Base-by-base conservation (phyloP, 2,329 filamentous ascomycete species). In the Hypoxylon sp. region DNA sequence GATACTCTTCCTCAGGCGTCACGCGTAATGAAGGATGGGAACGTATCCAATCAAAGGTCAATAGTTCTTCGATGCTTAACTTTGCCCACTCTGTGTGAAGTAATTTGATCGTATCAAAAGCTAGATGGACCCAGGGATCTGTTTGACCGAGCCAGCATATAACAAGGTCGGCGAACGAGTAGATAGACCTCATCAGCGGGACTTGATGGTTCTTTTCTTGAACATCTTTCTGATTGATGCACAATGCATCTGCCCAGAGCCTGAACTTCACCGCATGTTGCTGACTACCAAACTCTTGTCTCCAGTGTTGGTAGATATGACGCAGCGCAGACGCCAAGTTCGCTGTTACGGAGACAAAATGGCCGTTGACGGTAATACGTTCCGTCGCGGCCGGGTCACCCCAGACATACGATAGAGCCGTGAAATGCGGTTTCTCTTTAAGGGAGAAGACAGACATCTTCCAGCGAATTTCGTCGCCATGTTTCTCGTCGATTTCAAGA, bases 241-340 rank as follows among this genome's bases (percentile, higher is more conserved):
- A 60, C 5, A 60, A n/a, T 4, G 57, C 36, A 19, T 60, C 57
- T 32, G 25, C 57, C 57, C 57, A 60, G n/a, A 60, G 46, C 5
- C 48, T n/a, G 13, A 60, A 46, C 14, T 21, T 45, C 4, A 23
- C 34, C 46, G n/a, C 5, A 41, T 32, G 23, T 13, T 5, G 10
- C 14, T 11, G 21, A 5, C 5, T n/a, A n/a, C 48, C 57, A n/a
- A 32, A n/a, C 11, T 52, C 36, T 17, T 28, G 49, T 19, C 21
- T 13, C 58, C 49, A 60, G 19, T 53, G 25, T 14, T 48, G 25
- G 38, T 36, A 14, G 14, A 53, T 28, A 46, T 61, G 17, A 11
- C 30, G 49, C n/a, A 61, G 21, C 23, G 58, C 28, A 7, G 49
- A 53, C 10, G 49, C 49, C 28, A 53, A 7, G 30, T 19, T 48